Base-by-base conservation (phyloP, 352 stramenopile genomes). In the Phytophthora citrophthora region DNA sequence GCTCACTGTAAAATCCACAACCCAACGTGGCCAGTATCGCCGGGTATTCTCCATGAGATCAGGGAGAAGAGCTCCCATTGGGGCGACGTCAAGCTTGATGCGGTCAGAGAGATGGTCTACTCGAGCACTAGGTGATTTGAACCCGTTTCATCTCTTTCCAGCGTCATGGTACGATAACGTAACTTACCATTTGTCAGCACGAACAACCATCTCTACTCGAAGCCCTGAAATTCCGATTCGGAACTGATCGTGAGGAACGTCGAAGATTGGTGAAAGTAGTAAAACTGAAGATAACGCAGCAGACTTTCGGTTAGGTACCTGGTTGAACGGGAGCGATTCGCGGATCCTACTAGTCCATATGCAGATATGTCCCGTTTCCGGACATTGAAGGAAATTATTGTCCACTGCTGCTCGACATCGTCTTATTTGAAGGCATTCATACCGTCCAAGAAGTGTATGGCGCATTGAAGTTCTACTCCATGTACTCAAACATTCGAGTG, bases 41-140 rank as follows among this genome's bases (percentile, higher is more conserved):
- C 75, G 68, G 36, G 52, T 51, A 26, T 80, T 52, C 27, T 75
- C 32, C 51, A 72, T 69, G 32, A 69, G 51, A 45, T 89, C 67
- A 45, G 74, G 18, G 74, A 83, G 34, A 70, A 76, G 26, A 61
- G 79, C 13, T 63, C 60, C 0, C 69, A 72, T 20, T 86, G 72
- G 74, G 64, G 67, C 10, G 74, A 86, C 20, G 74, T 72, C 31
- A 83, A 83, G 53, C 57, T 81, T 5, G 31, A 38, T n/a, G 57
- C 49, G 2, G 55, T 74, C 1, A 38, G 63, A 46, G 66, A 74
- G 46, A 38, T 61, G n/a, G 39, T 74, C 2, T 67, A 68, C 36
- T 41, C 36, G 1, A 18, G 13, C 36, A n/a, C 36, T 3, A 18
- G n/a, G 36, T 41, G 4, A 41, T 18, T 18, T 20, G 36, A 41